Evolutionary conservation across 352 stramenopile genomes (phyloP).

Genomic region (Pythium aristosporum): DNA sequence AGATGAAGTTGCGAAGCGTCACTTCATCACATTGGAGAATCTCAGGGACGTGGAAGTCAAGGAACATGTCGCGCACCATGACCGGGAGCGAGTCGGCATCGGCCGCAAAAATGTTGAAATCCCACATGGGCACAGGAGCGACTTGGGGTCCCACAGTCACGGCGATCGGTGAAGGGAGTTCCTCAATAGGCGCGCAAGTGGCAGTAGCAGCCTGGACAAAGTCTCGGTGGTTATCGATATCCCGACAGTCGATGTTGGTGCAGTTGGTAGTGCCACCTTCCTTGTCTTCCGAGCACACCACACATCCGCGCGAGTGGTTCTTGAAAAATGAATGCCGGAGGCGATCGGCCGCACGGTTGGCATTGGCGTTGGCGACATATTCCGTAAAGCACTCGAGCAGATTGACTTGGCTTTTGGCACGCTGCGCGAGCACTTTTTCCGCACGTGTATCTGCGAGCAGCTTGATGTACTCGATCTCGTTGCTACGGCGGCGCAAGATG

Average conservation of each 20-base stretch:
- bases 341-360: slow-evolving; percentile 46
- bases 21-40: slow-evolving; percentile 57
- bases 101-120: slow-evolving; percentile 79
- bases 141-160: slow-evolving; percentile 16
- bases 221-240: slow-evolving; percentile 14
- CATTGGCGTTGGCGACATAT: slow-evolving; percentile 50
- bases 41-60: slow-evolving; percentile 70
- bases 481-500: slow-evolving; percentile 75
- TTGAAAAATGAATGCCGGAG: slow-evolving; percentile 60
- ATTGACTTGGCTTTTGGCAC: slow-evolving; percentile 74
- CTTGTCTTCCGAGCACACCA: slow-evolving; percentile 33
- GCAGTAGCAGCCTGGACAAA: not conserved
- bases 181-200: not conserved
- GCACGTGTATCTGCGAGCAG: slow-evolving; percentile 75
- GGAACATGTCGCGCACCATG: slow-evolving; percentile 72
- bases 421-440: slow-evolving; percentile 69
- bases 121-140: slow-evolving; percentile 46
- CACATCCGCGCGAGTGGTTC: slow-evolving; percentile 42
- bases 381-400: slow-evolving; percentile 77
- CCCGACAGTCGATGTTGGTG: slow-evolving; percentile 19
- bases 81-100: slow-evolving; percentile 51
- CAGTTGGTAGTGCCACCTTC: slow-evolving; percentile 24
- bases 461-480: slow-evolving; percentile 90
- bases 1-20: slow-evolving; percentile 76
- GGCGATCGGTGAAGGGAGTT: slow-evolving; percentile 1